Conservation (phyloP, 2,329 filamentous ascomycete genomes). For the Alternaria panax region DNA sequence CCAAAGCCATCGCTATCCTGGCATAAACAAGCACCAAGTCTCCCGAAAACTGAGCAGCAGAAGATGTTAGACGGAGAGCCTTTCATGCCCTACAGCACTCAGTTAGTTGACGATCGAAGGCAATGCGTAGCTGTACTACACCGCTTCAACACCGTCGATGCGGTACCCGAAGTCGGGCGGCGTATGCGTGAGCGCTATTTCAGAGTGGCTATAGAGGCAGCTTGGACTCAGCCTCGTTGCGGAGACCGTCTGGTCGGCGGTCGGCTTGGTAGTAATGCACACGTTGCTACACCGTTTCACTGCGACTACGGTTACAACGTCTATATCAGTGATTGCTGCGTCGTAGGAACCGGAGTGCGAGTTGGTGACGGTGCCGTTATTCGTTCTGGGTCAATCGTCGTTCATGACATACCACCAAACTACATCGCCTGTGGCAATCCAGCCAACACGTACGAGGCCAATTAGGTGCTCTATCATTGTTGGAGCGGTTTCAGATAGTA, state of each 20-base stretch:
- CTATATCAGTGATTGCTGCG: constrained; percentile 68
- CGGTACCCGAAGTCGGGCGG: constrained; percentile 70
- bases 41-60: constrained; percentile 74
- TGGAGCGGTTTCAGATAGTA: background rate
- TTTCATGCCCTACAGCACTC: constrained; percentile 81
- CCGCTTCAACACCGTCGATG: constrained; percentile 85
- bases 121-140: constrained; percentile 79
- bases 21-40: constrained; percentile 29
- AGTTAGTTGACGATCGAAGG: constrained; percentile 82
- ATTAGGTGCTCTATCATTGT: background rate
- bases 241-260: constrained; percentile 48
- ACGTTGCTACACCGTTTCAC: constrained; percentile 85
- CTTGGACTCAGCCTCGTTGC: constrained; percentile 43
- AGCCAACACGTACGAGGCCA: constrained; percentile 22
- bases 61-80: constrained; percentile 83
- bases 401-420: constrained; percentile 57
- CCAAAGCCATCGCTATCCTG: constrained; percentile 31
- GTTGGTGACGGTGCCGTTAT: constrained; percentile 62
- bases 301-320: constrained; percentile 96
- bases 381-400: constrained; percentile 62
- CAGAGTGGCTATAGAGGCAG: constrained; percentile 73
- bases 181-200: constrained; percentile 74
- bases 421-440: constrained; percentile 58
- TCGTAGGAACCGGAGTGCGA: constrained; percentile 63
- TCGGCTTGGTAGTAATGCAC: constrained; percentile 73